A percentile compares a stretch with the other conserved stretches of the same genome.
Conservation (phyloP, 805 yeast species). For the Starmerella apicola region DNA sequence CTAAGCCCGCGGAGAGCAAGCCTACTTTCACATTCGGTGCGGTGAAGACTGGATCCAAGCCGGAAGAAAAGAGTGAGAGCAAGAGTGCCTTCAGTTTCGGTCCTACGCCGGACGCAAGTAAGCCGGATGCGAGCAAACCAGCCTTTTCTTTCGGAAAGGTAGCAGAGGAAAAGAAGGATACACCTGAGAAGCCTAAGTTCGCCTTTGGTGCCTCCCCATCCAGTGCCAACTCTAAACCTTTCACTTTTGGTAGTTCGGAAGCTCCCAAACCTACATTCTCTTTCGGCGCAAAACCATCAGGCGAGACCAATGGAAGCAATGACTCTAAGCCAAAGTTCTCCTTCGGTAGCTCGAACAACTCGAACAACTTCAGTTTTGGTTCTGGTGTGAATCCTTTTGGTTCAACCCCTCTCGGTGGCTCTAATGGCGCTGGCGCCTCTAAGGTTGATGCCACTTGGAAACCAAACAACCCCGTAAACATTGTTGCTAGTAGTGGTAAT, state of each 20-base stretch:
- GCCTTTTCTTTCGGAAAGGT: slow-evolving; percentile 22
- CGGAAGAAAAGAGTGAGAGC: slow-evolving; percentile 1
- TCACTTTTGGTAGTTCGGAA: slow-evolving; percentile 21
- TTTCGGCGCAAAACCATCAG: slow-evolving; percentile 12
- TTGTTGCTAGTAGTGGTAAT: slow-evolving; percentile 26
- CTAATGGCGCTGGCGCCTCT: not conserved
- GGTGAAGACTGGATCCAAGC: slow-evolving; percentile 82
- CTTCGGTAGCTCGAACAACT: slow-evolving; percentile 9
- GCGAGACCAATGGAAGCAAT: not conserved
- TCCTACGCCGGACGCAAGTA: slow-evolving; percentile 12
- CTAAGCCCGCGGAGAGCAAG: slow-evolving; percentile 29
- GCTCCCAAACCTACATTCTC: slow-evolving; percentile 14
- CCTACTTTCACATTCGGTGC: slow-evolving; percentile 79
- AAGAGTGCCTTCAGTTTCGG: slow-evolving; percentile 21
- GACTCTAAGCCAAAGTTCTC: slow-evolving; percentile 15
- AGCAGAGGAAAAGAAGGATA: slow-evolving; percentile 6
- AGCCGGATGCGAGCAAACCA: slow-evolving; percentile 3
- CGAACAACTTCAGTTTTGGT: slow-evolving; percentile 10
- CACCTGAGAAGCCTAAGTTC: slow-evolving; percentile 16
- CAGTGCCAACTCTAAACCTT: slow-evolving; percentile 14
- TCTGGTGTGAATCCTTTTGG: slow-evolving; percentile 16
- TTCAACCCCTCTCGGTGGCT: not conserved
- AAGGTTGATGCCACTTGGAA: slow-evolving; percentile 13
- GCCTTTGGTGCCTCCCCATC: slow-evolving; percentile 11
- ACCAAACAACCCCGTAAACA: slow-evolving; percentile 15